Conservation (phyloP, 2,329 filamentous ascomycete species). For the Diplocarpon rosae region DNA sequence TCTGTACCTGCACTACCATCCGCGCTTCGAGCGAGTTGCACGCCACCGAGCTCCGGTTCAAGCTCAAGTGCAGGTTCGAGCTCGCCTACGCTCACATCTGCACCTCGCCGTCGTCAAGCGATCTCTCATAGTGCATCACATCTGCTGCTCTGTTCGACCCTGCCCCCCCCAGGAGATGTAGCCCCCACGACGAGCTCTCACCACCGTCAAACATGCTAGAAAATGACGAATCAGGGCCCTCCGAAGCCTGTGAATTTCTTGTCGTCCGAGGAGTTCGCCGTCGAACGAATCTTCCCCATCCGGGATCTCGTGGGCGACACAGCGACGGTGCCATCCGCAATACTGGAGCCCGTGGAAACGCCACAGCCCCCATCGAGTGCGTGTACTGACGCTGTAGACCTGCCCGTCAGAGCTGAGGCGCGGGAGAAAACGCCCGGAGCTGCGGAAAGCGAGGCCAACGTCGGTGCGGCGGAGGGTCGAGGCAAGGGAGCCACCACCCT, state of each 20-base stretch:
- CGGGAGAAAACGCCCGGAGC: too few relatives aligned
- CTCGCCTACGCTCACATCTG: too few relatives aligned
- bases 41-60: too few relatives aligned
- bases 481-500: neutral
- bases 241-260: constrained; percentile 13
- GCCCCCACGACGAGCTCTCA: neutral
- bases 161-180: neutral
- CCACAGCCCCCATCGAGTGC: neutral
- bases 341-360: neutral
- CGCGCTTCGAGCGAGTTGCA: too few relatives aligned
- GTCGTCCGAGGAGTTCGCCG: constrained; percentile 10
- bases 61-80: too few relatives aligned
- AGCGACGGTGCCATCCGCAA: neutral
- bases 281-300: constrained; percentile 21
- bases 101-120: too few relatives aligned
- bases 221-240: constrained; percentile 4
- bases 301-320: constrained; percentile 13
- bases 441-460: neutral
- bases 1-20: too few relatives aligned
- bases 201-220: constrained; percentile 4
- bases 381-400: neutral
- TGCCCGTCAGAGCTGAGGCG: neutral
- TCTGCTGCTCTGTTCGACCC: too few relatives aligned
- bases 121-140: too few relatives aligned
- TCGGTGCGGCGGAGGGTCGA: neutral